Evolutionary conservation across 176 grass and related monocot genomes (phyloP), one percentile per base, ranked within the genome.

Genomic region (Guadua angustifolia): DNA sequence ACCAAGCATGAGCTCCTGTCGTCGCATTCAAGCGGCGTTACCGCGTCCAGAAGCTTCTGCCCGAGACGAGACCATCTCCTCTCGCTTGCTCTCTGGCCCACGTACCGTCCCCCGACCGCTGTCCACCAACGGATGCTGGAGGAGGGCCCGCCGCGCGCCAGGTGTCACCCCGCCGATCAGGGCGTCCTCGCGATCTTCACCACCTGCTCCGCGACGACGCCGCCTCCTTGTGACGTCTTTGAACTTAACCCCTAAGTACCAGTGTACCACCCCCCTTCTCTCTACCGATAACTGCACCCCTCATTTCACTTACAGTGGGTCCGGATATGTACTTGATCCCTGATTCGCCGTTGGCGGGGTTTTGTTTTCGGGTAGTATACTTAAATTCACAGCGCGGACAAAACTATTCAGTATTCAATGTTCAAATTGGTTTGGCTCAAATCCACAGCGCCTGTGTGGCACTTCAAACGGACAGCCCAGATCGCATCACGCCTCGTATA

Each of bases 401-500:
- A n/a, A n/a, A n/a, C n/a, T n/a, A n/a, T n/a, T n/a, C n/a, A n/a
- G n/a, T n/a, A n/a, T n/a, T n/a, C n/a, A n/a, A n/a, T n/a, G n/a
- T n/a, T n/a, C n/a, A n/a, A n/a, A n/a, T n/a, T n/a, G n/a, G n/a
- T n/a, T n/a, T n/a, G n/a, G n/a, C n/a, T n/a, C n/a, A n/a, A n/a
- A 65, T 26, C 29, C 55, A 18, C 25, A 35, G 4, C 15, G 4
- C 9, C 3, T 59, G 16, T 22, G 9, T 2, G 53, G 33, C 15
- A 50, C 21, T 84, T 40, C 69, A 35, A 68, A 89, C 76, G 60
- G 52, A 91, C 85, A 77, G 63, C 3, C 0, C 2, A 0, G 82
- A 88, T 91, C 85, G 35, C 45, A 7, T 52, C 70, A 19, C 7
- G 18, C 57, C 43, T 19, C 35, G 71, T 51, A 71, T 91, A 88